Evolutionary conservation across 2,329 filamentous ascomycete species (phyloP), one percentile per base, ranked within the genome.

Genomic region (Hymenoscyphus linearis): DNA sequence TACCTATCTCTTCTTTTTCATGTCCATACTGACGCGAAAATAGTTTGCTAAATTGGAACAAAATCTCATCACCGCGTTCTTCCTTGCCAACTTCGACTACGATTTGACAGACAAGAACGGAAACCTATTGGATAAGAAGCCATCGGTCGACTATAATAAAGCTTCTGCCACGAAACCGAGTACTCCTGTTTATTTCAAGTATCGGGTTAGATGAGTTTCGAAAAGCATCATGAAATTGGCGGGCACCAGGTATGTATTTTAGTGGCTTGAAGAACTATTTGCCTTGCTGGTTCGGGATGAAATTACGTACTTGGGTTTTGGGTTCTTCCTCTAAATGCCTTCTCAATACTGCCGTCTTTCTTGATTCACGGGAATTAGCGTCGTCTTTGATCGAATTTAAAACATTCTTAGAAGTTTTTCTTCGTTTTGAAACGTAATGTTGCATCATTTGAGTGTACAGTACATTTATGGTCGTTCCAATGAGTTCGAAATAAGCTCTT

Each of bases 1-100:
- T 9, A 16, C 44, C 16, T 52, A 14, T 18, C 2, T 10, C n/a
- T 16, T 3, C 9, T 12, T 55, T 22, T 10, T 22, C 7, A n/a
- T n/a, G n/a, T 14, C 16, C 12, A 16, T 25, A 13, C 47, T 60
- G 34, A 60, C 25, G 3, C 37, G 7, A n/a, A 4, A 54, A 14
- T 57, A 74, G 59, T 82, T 84, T 68, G 81, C 82, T 1, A 83
- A 83, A 64, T 70, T 84, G 1, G 80, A 84, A 67, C 77, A 78
- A 60, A 78, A 76, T 57, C 70, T 83, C 62, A 79, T 82, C 34
- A 76, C 75, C 0, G 79, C 79, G 1, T 76, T 78, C 54, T 82
- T 82, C 60, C 59, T 81, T 16, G 76, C 80, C 2, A 75, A 74
- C 50, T 83, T 82, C 59, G 77, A 82, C 60, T 79, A 78, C 60